Percentiles rank a stretch among this genome's conserved stretches.
Conservation (phyloP, 768 basidiomycete species). For the Pleurotus giganteus region DNA sequence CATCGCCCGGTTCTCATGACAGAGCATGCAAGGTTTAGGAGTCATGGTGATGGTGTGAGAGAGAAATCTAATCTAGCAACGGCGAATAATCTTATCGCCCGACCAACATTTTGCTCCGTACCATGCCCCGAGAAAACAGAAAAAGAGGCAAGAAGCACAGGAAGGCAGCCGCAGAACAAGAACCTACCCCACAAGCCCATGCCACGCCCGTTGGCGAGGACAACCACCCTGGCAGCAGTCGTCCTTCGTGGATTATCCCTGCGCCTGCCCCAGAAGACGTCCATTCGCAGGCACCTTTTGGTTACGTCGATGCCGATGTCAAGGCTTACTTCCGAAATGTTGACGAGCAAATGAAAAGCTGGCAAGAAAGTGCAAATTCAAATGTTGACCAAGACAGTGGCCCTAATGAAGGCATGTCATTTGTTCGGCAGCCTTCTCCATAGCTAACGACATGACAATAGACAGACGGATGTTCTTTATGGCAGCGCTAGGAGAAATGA, state of each 20-base stretch:
- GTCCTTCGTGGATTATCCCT: conserved; percentile 72
- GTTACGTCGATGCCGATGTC: conserved; percentile 83
- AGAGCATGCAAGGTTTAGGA: conserved; percentile 76
- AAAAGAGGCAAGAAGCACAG: conserved; percentile 79
- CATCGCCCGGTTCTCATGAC: conserved; percentile 75
- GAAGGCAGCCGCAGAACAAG: conserved; percentile 31
- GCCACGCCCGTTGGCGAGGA: conserved; percentile 13
- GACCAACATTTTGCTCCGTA: neutral
- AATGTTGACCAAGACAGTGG: conserved; percentile 44
- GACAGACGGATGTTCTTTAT: conserved; percentile 77
- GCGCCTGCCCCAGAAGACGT: conserved; percentile 32
- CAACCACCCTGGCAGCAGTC: conserved; percentile 17
- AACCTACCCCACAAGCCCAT: conserved; percentile 15
- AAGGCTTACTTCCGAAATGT: conserved; percentile 93
- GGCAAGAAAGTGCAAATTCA: conserved; percentile 62
- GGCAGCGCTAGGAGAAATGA: conserved; percentile 83
- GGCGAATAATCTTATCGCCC: neutral
- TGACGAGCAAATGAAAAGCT: conserved; percentile 82
- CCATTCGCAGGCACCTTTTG: conserved; percentile 79
- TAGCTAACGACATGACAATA: conserved; percentile 24
- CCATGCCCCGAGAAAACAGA: conserved; percentile 73
- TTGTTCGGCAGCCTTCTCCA: conserved; percentile 1
- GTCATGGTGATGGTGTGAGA: conserved; percentile 52
- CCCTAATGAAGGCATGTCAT: conserved; percentile 65
- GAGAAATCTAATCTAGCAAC: neutral